Conservation (phyloP, 2,329 filamentous ascomycete genomes). For the Pleomassaria siparia region DNA sequence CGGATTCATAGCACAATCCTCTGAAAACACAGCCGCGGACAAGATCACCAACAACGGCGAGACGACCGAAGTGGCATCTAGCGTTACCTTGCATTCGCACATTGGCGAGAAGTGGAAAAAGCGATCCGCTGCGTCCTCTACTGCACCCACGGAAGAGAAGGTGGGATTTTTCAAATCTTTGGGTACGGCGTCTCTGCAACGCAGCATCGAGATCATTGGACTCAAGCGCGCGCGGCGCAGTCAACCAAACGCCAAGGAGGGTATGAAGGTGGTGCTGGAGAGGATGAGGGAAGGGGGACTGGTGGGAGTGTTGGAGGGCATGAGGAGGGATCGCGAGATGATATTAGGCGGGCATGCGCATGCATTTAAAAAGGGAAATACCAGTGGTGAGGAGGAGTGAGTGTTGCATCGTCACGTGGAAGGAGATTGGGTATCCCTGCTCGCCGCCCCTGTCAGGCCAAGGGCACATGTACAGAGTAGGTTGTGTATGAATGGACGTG, state of each 20-base stretch:
- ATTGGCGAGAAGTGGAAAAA: slow-evolving; percentile 67
- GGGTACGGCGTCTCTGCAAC: slow-evolving; percentile 71
- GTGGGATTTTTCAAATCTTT: slow-evolving; percentile 62
- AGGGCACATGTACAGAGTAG: too few species aligned
- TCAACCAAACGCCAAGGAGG: slow-evolving; percentile 77
- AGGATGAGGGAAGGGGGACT: slow-evolving; percentile 67
- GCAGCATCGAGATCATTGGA: slow-evolving; percentile 77
- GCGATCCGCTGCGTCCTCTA: slow-evolving; percentile 45
- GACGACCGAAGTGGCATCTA: slow-evolving; percentile 70
- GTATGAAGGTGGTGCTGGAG: slow-evolving; percentile 80
- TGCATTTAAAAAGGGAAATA: slow-evolving; percentile 9
- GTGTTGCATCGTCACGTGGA: too few species aligned
- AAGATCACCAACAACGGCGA: slow-evolving; percentile 36
- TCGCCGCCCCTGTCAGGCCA: too few species aligned
- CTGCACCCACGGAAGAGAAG: slow-evolving; percentile 49
- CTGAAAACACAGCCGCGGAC: slow-evolving; percentile 19
- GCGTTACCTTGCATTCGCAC: slow-evolving; percentile 70
- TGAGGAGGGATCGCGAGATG: slow-evolving; percentile 61
- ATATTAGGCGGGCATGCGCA: slow-evolving; percentile 27
- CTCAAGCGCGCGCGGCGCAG: slow-evolving; percentile 76
- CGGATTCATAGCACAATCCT: slow-evolving; percentile 33
- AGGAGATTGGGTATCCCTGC: background rate
- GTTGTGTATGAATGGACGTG: too few species aligned
- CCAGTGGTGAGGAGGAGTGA: slow-evolving; percentile 21
- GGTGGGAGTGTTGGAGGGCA: slow-evolving; percentile 69